phyloP scores from a whole-genome alignment of 106 monocot species.

The Phalaenopsis equestris region DNA sequence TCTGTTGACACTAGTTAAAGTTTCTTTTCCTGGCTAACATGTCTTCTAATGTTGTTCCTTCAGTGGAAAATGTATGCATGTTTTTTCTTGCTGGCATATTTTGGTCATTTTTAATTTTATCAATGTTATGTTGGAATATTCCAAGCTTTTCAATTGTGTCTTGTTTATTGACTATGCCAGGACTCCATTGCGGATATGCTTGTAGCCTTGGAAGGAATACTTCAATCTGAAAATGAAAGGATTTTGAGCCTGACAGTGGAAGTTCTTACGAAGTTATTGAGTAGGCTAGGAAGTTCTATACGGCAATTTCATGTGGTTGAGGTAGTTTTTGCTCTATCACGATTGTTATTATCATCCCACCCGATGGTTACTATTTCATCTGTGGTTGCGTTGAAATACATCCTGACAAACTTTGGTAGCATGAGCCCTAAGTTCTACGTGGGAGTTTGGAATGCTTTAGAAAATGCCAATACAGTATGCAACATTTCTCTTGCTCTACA shows the following conservation, averaged over 20 bases:
- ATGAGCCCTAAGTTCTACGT: conserved; percentile 17
- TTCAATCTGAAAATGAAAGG: conserved; percentile 49
- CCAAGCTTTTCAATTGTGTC: background rate
- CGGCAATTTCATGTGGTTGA: conserved; percentile 42
- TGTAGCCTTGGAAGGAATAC: conserved; percentile 59
- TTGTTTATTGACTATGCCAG: conserved; percentile 21
- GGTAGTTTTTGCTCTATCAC: conserved; percentile 39
- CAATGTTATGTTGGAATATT: background rate
- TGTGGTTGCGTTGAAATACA: conserved; percentile 40
- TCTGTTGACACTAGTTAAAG: too few species aligned
- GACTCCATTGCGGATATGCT: conserved; percentile 69
- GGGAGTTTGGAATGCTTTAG: conserved; percentile 53
- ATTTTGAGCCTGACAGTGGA: conserved; percentile 34
- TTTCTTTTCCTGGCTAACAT: too few species aligned
- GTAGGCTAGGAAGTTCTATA: conserved; percentile 33
- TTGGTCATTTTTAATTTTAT: background rate
- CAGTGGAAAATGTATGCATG: background rate
- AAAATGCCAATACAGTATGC: conserved; percentile 26
- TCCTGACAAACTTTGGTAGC: conserved; percentile 32
- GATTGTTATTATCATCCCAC: conserved; percentile 30
- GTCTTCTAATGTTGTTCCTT: too few species aligned
- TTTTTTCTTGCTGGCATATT: background rate
- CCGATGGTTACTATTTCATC: conserved; percentile 23
- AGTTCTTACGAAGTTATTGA: conserved; percentile 37
- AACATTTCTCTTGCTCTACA: conserved; percentile 32